Evolutionary conservation across 176 grass and related monocot species (phyloP).

Genomic region (Paspalum notatum): DNA sequence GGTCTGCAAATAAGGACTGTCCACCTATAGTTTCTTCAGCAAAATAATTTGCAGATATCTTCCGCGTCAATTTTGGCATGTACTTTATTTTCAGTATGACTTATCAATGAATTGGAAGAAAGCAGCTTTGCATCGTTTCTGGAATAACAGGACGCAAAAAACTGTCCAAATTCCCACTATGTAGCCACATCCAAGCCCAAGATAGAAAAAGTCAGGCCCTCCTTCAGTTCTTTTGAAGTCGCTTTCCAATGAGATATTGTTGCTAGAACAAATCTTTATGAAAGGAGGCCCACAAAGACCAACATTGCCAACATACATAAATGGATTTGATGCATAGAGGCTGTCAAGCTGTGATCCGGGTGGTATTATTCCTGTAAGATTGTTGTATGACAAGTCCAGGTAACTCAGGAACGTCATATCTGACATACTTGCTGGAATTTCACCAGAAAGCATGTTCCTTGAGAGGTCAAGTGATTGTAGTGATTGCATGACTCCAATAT

Average conservation of each 20-base stretch:
- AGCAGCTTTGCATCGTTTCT: slow-evolving; percentile 9
- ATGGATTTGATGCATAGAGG: background rate
- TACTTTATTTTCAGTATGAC: no score
- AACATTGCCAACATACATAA: background rate
- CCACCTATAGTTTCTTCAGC: no score
- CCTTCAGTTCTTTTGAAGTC: no score
- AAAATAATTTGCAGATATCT: no score
- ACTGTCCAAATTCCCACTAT: background rate
- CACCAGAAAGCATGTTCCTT: slow-evolving; percentile 33
- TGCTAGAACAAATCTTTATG: background rate
- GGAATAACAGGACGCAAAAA: slow-evolving; percentile 1
- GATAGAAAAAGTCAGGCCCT: background rate
- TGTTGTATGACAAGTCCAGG: slow-evolving; percentile 47
- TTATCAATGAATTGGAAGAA: slow-evolving; percentile 1
- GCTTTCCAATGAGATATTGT: background rate
- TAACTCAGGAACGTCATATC: slow-evolving; percentile 27
- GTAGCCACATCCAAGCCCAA: background rate
- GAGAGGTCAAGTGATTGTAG: slow-evolving; percentile 48
- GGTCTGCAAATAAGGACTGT: no score
- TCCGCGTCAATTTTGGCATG: no score
- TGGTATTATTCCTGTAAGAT: slow-evolving; percentile 19
- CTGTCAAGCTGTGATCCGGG: background rate
- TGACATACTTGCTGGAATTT: slow-evolving; percentile 18
- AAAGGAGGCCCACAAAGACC: background rate
- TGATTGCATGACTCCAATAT: slow-evolving; percentile 10